phyloP scores from a whole-genome alignment of 192 early-diverging fungal genomes.

The Coemansia sp. region DNA sequence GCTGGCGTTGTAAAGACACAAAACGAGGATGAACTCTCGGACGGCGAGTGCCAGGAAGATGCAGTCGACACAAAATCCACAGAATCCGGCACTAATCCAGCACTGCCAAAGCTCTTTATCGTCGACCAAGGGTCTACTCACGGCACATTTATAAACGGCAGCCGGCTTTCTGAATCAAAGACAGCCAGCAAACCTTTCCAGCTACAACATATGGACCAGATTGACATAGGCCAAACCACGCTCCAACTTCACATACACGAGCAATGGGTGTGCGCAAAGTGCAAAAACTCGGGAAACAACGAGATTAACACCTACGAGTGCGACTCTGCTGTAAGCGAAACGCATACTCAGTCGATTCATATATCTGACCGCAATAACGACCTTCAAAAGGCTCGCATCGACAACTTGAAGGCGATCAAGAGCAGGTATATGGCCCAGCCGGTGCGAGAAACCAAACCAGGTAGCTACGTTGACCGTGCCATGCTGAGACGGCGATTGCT shows the following conservation, averaged over 20 bases:
- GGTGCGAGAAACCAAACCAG: not conserved
- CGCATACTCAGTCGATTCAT: not conserved
- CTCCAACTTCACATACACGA: slow-evolving; percentile 68
- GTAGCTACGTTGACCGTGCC: slow-evolving; percentile 35
- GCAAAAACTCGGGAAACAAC: slow-evolving; percentile 58
- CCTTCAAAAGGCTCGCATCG: slow-evolving; percentile 21
- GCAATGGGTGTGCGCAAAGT: slow-evolving; percentile 63
- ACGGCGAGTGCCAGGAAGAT: slow-evolving; percentile 24
- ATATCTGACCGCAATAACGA: not conserved
- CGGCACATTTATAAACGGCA: slow-evolving; percentile 72
- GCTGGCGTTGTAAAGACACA: not conserved
- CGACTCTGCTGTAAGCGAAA: not conserved
- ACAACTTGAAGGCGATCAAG: slow-evolving; percentile 30
- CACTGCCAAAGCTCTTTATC: slow-evolving; percentile 45
- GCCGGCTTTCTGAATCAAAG: slow-evolving; percentile 66
- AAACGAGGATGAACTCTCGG: slow-evolving; percentile 12
- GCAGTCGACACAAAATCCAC: not conserved
- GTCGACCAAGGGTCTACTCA: slow-evolving; percentile 73
- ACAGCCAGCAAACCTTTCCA: slow-evolving; percentile 60
- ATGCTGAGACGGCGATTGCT: slow-evolving; percentile 19
- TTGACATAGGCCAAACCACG: slow-evolving; percentile 62
- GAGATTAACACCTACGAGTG: slow-evolving; percentile 37
- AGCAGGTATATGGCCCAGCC: slow-evolving; percentile 15
- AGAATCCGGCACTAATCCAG: not conserved
- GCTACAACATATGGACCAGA: slow-evolving; percentile 60